Evolutionary conservation across 257 asterid genomes (phyloP).

Genomic region (Capsicum baccatum): DNA sequence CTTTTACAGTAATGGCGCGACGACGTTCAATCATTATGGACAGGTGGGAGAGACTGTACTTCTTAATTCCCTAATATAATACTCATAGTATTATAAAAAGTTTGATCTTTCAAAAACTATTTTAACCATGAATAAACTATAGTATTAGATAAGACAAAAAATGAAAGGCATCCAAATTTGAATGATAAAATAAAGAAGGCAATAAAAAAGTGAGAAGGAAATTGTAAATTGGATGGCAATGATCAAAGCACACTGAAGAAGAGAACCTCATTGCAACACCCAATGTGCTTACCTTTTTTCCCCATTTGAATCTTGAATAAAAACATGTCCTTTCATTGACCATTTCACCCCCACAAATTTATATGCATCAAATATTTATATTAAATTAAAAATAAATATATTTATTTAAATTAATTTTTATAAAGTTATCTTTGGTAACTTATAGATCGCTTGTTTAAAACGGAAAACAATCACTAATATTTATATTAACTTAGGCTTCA

Average conservation of each 20-base stretch:
- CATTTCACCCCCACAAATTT: neutral
- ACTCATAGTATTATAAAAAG: neutral
- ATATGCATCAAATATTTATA: neutral
- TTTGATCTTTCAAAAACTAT: neutral
- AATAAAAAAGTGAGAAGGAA: neutral
- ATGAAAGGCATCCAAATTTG: constrained; percentile 20
- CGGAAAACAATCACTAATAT: no score
- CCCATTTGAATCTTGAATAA: constrained; percentile 11
- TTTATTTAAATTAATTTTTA: neutral
- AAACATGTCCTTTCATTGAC: neutral
- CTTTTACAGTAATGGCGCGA: constrained; percentile 28
- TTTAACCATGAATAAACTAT: constrained; percentile 18
- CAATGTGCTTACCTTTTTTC: neutral
- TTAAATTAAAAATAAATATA: neutral
- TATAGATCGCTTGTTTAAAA: no score
- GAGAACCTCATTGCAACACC: constrained; percentile 42
- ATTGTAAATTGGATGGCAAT: constrained; percentile 40
- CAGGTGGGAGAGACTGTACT: constrained; percentile 20
- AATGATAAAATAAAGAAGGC: neutral
- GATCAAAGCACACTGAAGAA: constrained; percentile 42
- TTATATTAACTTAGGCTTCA: no score
- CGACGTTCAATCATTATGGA: constrained; percentile 11
- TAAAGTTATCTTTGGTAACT: no score
- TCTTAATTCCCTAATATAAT: neutral
- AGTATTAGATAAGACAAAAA: constrained; percentile 14